These are phyloP conservation scores for Phyllachora maydis DNA, from an alignment of 2,329 filamentous ascomycete genomes.

Conservation along the genomic window DNA sequence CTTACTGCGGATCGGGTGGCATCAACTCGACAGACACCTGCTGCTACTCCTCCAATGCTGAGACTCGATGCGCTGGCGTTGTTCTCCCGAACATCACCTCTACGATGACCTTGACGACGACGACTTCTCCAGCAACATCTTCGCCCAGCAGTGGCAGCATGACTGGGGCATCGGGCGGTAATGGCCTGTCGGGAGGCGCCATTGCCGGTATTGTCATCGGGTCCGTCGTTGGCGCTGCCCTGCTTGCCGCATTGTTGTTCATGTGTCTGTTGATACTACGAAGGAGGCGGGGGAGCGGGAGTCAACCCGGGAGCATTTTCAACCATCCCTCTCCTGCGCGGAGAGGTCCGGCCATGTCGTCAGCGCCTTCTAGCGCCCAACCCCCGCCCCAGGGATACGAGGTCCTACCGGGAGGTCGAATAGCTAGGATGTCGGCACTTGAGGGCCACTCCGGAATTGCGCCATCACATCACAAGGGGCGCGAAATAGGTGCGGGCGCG, in stretches of 20 bases:
- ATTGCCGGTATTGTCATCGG: slow-evolving; percentile 87
- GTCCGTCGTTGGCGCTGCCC: slow-evolving; percentile 44
- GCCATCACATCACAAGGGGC: slow-evolving; percentile 27
- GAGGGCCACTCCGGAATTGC: slow-evolving; percentile 52
- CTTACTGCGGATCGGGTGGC: slow-evolving; percentile 67
- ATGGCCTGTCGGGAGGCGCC: slow-evolving; percentile 52
- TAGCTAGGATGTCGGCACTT: slow-evolving; percentile 87
- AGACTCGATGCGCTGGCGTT: slow-evolving; percentile 54
- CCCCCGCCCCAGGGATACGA: slow-evolving; percentile 37
- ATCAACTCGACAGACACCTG: slow-evolving; percentile 89
- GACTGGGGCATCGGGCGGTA: slow-evolving; percentile 8
- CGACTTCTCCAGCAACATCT: slow-evolving; percentile 21
- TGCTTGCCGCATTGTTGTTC: slow-evolving; percentile 51
- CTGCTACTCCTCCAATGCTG: slow-evolving; percentile 66
- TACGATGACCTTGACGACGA: slow-evolving; percentile 39
- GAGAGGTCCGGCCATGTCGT: slow-evolving; percentile 18
- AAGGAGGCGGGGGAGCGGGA: slow-evolving; percentile 34
- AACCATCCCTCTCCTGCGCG: slow-evolving; percentile 73
- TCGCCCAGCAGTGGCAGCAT: slow-evolving; percentile 15
- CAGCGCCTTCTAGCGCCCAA: slow-evolving; percentile 13
- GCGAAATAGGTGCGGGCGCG: slow-evolving; percentile 15
- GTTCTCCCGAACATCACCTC: slow-evolving; percentile 55
- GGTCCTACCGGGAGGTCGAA: slow-evolving; percentile 66
- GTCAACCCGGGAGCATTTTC: slow-evolving; percentile 54
- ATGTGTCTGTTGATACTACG: slow-evolving; percentile 37